Percentiles rank a stretch among this genome's conserved stretches.
Evolutionary conservation across 805 yeast genomes (phyloP).

Genomic region (Blastobotrys americana): DNA sequence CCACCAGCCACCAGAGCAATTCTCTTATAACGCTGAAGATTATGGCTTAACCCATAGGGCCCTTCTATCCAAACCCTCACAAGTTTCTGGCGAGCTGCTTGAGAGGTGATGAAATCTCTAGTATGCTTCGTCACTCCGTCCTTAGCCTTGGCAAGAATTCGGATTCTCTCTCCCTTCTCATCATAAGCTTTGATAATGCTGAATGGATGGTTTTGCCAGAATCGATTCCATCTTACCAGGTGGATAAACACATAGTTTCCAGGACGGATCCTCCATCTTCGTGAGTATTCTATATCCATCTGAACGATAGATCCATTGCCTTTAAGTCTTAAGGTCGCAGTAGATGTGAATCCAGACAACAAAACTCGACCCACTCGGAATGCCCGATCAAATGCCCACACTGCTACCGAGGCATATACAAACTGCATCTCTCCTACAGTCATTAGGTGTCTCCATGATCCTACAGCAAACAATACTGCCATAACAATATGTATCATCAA

Average conservation of each 20-base stretch:
- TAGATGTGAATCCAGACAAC: slow-evolving; percentile 43
- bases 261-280: slow-evolving; percentile 42
- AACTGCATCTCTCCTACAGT: slow-evolving; percentile 39
- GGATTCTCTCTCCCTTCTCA: slow-evolving; percentile 11
- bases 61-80: slow-evolving; percentile 45
- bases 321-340: slow-evolving; percentile 17
- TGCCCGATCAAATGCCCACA: slow-evolving; percentile 66
- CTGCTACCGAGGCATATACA: slow-evolving; percentile 46
- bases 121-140: slow-evolving; percentile 16
- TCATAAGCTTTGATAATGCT: slow-evolving; percentile 30
- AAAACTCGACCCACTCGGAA: slow-evolving; percentile 48
- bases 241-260: slow-evolving; percentile 53
- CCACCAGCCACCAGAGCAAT: slow-evolving; percentile 66
- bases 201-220: slow-evolving; percentile 74
- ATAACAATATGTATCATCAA: slow-evolving; percentile 47
- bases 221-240: slow-evolving; percentile 43
- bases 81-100: slow-evolving; percentile 8
- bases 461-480: slow-evolving; percentile 46
- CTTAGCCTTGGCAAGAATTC: slow-evolving; percentile 6
- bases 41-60: slow-evolving; percentile 55
- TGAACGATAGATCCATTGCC: slow-evolving; percentile 16
- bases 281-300: slow-evolving; percentile 33
- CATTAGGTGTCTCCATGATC: slow-evolving; percentile 52
- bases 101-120: slow-evolving; percentile 7
- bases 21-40: slow-evolving; percentile 44